Conservation (phyloP, 495 filamentous ascomycete genomes). For the Hapsidospora chrysogenum region DNA sequence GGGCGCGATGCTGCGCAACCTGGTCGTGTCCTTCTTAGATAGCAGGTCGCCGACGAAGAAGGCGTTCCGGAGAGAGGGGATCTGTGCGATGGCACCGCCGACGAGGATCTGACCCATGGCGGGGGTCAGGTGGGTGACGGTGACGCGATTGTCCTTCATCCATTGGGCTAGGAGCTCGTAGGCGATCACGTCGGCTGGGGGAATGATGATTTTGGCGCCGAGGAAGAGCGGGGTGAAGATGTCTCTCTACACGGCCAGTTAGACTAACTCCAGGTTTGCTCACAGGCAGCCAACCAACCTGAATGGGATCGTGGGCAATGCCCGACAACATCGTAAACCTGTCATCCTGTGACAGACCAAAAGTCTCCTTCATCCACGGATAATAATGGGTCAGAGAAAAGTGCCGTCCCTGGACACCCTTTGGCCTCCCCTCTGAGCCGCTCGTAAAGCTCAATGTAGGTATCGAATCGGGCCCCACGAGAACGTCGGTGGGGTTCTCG, state of each 20-base stretch:
- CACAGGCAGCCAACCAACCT: neutral
- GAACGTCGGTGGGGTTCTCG: slow-evolving; percentile 37
- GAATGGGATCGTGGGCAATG: slow-evolving; percentile 60
- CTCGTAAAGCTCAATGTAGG: slow-evolving; percentile 61
- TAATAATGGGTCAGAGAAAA: slow-evolving; percentile 66
- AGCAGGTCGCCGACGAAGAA: slow-evolving; percentile 76
- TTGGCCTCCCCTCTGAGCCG: slow-evolving; percentile 62
- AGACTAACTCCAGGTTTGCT: neutral
- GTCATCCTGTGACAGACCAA: slow-evolving; percentile 46
- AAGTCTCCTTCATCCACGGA: slow-evolving; percentile 63
- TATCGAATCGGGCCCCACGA: slow-evolving; percentile 60
- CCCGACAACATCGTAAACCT: slow-evolving; percentile 64
- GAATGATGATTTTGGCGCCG: slow-evolving; percentile 54
- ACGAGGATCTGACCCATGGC: slow-evolving; percentile 76
- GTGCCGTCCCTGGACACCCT: slow-evolving; percentile 65
- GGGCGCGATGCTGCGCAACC: slow-evolving; percentile 50
- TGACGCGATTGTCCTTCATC: slow-evolving; percentile 53
- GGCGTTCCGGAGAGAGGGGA: slow-evolving; percentile 53
- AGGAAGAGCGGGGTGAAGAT: slow-evolving; percentile 74
- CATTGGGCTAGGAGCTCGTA: slow-evolving; percentile 65
- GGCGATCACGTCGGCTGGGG: slow-evolving; percentile 55
- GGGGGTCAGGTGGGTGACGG: slow-evolving; percentile 67
- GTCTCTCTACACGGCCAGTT: slow-evolving; percentile 32
- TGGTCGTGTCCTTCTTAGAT: slow-evolving; percentile 56
- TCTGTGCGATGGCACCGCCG: slow-evolving; percentile 48